Conservation (phyloP, 75 land plant genomes). For the Selaginella tamariscina region DNA sequence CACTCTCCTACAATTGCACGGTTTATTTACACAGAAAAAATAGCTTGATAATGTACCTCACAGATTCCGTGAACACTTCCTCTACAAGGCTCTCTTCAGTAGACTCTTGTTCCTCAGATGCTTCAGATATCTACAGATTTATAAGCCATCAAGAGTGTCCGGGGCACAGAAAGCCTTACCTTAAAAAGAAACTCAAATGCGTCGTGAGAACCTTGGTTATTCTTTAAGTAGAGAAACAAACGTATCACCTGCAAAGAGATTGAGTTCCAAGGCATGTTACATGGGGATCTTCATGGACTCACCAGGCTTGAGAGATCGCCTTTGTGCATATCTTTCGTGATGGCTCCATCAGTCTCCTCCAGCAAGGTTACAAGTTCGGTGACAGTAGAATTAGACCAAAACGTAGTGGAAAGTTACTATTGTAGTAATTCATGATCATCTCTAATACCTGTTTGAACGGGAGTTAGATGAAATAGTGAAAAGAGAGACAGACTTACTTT, state of each 20-base stretch:
- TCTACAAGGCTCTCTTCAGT: constrained; percentile 53
- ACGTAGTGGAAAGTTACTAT: constrained; percentile 70
- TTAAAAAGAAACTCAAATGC: constrained; percentile 71
- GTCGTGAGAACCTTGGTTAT: constrained; percentile 36
- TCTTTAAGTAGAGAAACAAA: constrained; percentile 60
- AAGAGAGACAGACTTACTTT: constrained; percentile 37
- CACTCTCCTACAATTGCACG: neutral
- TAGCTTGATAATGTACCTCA: constrained; percentile 42
- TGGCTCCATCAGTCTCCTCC: constrained; percentile 33
- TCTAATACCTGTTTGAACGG: constrained; percentile 42
- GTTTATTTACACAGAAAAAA: constrained; percentile 18
- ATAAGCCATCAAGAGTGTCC: too few relatives aligned
- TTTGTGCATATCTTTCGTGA: constrained; percentile 2
- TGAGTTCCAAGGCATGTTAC: too few relatives aligned
- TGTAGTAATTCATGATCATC: constrained; percentile 35
- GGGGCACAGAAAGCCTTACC: constrained; percentile 40
- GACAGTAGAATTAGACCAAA: constrained; percentile 85
- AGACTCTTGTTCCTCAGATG: constrained; percentile 35
- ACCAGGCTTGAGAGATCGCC: constrained; percentile 61
- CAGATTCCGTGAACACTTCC: constrained; percentile 60
- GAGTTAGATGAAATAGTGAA: neutral
- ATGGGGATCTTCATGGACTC: too few relatives aligned
- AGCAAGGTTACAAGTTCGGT: constrained; percentile 5
- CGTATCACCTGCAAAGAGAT: constrained; percentile 61
- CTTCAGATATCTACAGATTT: too few relatives aligned